Evolutionary conservation across 202 grass and related monocot species (phyloP), one percentile per base, ranked within the genome.

Genomic region (Setaria italica): DNA sequence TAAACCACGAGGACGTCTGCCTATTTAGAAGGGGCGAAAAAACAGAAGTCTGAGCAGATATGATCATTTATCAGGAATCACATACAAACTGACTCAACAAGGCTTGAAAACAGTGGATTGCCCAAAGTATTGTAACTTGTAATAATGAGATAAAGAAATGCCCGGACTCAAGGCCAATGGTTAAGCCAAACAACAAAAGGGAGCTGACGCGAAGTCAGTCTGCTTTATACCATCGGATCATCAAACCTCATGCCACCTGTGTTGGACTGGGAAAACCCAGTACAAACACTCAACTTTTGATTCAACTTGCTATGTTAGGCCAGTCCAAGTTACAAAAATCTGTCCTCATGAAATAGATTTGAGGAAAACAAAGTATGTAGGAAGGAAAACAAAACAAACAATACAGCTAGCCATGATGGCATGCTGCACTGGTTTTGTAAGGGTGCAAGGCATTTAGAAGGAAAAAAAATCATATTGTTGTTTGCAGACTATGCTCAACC

Each of bases 1-100:
- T 57, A 53, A 16, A 62, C 84, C 80, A 85, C 90, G 90, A 25
- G 48, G 15, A 65, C 21, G 73, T 19, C 46, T 64, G 19, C 80
- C 80, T 67, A 45, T 70, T 84, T 72, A 74, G 20, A 79, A 54
- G 35, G 20, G 15, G 30, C 39, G 34, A 67, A 25, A 39, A 59
- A 42, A 58, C 35, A 81, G n/a, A 71, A 70, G 9, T 75, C 7
- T 29, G 49, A 76, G 39, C 19, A 75, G 19, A 3, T 48, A 74
- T n/a, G 32, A 55, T 4, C 19, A 32, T 74, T 54, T 67, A 65
- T 56, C 20, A 13, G 10, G n/a, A 70, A 46, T 70, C 41, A 46
- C 41, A 70, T 41, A 46, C 42, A 70, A 70, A 6, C 20, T 70
- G 19, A 70, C 20, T 70, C 67, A 46, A 25, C 11, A 70, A 25